These are phyloP conservation scores for Sarocladium brachiariae DNA, from an alignment of 2,329 filamentous ascomycete genomes.

Conservation along the genomic window DNA sequence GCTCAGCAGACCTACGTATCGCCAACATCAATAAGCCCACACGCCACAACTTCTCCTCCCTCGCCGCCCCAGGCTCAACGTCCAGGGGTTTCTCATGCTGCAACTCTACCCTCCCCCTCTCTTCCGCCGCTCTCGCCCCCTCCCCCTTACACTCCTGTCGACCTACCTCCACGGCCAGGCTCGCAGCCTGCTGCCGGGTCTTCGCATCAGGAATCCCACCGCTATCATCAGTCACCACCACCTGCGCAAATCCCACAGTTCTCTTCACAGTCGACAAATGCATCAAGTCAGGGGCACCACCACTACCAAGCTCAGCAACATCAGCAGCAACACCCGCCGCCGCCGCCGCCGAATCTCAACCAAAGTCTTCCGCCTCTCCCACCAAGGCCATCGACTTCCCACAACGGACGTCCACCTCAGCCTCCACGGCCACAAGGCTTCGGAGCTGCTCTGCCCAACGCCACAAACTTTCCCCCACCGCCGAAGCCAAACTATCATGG, in stretches of 20 bases:
- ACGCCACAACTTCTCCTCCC: not conserved
- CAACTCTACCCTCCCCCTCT: not conserved
- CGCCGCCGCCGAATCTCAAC: not conserved
- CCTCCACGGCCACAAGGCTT: constrained; percentile 21
- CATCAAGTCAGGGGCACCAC: constrained; percentile 6
- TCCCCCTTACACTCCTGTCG: not conserved
- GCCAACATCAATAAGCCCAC: not conserved
- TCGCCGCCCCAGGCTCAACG: not conserved
- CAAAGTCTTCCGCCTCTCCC: constrained; percentile 4
- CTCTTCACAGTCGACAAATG: constrained; percentile 12
- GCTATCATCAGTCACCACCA: constrained; percentile 11
- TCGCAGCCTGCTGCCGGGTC: constrained; percentile 3
- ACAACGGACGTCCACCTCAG: constrained; percentile 16
- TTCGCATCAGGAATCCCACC: not conserved
- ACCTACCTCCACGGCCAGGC: constrained; percentile 12
- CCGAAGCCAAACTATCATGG: constrained; percentile 20
- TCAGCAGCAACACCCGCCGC: not conserved
- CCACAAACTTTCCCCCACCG: constrained; percentile 23
- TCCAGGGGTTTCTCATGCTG: not conserved
- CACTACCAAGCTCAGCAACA: not conserved
- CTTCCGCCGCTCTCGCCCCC: not conserved
- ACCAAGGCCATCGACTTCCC: constrained; percentile 2
- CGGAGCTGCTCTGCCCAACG: constrained; percentile 17
- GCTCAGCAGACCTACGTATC: not conserved
- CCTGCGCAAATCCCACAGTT: constrained; percentile 6